Evolutionary conservation across 495 filamentous ascomycete genomes (phyloP), one percentile per base, ranked within the genome.

Genomic region (Schizothecium vesticola): DNA sequence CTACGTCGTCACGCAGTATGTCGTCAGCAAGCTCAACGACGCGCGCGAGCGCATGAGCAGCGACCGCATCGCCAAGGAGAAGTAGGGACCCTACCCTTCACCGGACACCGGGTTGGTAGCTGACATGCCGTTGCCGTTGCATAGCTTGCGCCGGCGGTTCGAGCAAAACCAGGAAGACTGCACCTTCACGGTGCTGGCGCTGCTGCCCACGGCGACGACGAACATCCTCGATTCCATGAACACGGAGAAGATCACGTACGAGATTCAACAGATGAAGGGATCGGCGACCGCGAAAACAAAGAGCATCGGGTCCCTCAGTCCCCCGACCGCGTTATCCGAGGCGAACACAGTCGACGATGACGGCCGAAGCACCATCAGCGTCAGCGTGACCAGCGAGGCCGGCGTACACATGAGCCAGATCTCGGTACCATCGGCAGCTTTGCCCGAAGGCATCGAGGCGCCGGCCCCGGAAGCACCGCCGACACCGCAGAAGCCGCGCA

Each of bases 131-230:
- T 55, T 31, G 24, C 51, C 21, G 13, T 55, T 56, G 25, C 31
- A 16, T 69, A 98, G 95, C 80, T 84, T 99, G 70, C 92, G 93
- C 59, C 90, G 95, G 65, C 90, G 95, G 71, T 99, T 99, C 82
- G 91, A 97, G 77, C 95, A 98, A 77, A 98, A 99, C 75, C 95
- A 99, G 73, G 94, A 96, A 76, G 96, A 98, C 79, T 99, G 95
- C 78, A 97, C 93, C 59, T 96, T 92, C 77, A 99, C 95, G n/a
- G 92, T 98, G 25, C 89, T 97, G 19, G 95, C 92, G n/a, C 84
- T 99, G 63, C 84, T 99, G 12, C 96, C 96, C 2, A 95, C 93
- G 33, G 92, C 92, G 6, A 92, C 92, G 9, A 87, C 94, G 67
- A 91, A 96, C 73, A 92, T 99, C 69, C 81, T 97, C 67, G 89